A percentile compares a stretch with the other conserved stretches of the same genome.
These are phyloP conservation scores for Chloris gayana DNA, from an alignment of 176 grass and related monocot species.

Conservation along the genomic window DNA sequence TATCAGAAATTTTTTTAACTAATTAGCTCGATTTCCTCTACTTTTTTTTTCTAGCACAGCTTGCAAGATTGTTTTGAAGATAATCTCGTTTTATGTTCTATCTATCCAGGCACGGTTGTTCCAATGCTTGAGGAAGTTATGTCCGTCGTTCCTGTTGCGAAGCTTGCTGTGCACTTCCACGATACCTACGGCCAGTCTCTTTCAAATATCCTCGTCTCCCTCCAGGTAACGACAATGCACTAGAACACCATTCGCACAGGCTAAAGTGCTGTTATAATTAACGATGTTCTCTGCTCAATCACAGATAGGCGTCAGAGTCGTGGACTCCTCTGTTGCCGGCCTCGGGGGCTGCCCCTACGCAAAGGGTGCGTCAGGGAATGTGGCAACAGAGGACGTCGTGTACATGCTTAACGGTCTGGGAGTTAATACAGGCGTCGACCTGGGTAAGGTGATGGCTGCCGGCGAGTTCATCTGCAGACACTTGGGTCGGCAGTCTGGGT, in stretches of 20 bases:
- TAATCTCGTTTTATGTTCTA: not conserved
- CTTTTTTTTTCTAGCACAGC: not conserved
- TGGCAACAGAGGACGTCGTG: constrained; percentile 84
- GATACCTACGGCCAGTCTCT: constrained; percentile 94
- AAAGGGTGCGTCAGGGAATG: constrained; percentile 79
- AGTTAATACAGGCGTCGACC: constrained; percentile 62
- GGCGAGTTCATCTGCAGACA: constrained; percentile 77
- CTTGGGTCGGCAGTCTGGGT: constrained; percentile 72
- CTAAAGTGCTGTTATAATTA: not conserved
- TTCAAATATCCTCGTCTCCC: constrained; percentile 85
- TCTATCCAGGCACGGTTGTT: constrained; percentile 57
- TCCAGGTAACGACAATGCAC: constrained; percentile 55
- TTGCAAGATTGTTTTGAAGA: not conserved
- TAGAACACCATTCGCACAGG: not conserved
- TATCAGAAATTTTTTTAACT: not conserved
- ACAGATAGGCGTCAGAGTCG: constrained; percentile 78
- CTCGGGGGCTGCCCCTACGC: constrained; percentile 88
- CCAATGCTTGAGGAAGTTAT: constrained; percentile 86
- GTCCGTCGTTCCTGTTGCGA: constrained; percentile 71
- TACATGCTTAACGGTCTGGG: constrained; percentile 90
- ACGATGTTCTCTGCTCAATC: constrained; percentile 23
- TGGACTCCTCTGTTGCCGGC: constrained; percentile 79
- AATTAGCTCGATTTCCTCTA: not conserved
- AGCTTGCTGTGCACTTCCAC: constrained; percentile 96
- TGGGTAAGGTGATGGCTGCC: constrained; percentile 72